Base-by-base conservation (phyloP, 1,284 basidiomycete species). In the Apiotrichum sp. region DNA sequence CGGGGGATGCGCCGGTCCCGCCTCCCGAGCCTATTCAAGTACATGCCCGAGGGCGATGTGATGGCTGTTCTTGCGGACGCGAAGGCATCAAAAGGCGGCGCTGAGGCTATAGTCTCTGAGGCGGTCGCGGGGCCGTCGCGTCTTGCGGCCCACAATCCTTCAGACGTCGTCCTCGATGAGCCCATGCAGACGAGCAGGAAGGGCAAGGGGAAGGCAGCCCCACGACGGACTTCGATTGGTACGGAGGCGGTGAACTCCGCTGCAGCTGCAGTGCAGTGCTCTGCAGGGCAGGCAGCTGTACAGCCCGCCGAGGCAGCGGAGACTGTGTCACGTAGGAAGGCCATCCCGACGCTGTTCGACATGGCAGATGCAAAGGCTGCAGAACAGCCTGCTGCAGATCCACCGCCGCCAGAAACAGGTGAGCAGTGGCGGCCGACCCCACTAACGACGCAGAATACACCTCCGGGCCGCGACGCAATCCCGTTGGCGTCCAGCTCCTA, bases 401-500 rank as follows among this genome's bases (percentile, higher is more conserved):
- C 22, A 22, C 22, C 22, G 22, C 22, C 22, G 22, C 22, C 22
- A 22, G 22, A 22, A 22, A 22, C 22, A 22, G 22, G 22, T 22
- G 22, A 22, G 22, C 22, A 22, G 22, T 22, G 22, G 22, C 22
- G 22, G 22, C 22, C 22, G 22, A 22, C 22, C 22, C 22, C 22
- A 22, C 22, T 22, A 22, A 22, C 22, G 22, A 22, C 22, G 22
- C 22, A 22, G 22, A 22, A 22, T 22, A 22, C 22, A 22, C 22
- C 22, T 22, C 41, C 7, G 62, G 53, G 9, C 61, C 64, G 1
- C 63, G 72, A 0, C 83, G 90, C 52, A 97, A 96, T 68, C 83
- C 89, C 62, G 81, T 93, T 36, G 93, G 93, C 16, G 93, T 98
- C 3, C 93, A 98, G 72, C 83, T 98, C 50, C 83, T 98, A 35